These are phyloP conservation scores for Hymenoscyphus linearis DNA, from an alignment of 2,329 filamentous ascomycete species.

Conservation along the genomic window DNA sequence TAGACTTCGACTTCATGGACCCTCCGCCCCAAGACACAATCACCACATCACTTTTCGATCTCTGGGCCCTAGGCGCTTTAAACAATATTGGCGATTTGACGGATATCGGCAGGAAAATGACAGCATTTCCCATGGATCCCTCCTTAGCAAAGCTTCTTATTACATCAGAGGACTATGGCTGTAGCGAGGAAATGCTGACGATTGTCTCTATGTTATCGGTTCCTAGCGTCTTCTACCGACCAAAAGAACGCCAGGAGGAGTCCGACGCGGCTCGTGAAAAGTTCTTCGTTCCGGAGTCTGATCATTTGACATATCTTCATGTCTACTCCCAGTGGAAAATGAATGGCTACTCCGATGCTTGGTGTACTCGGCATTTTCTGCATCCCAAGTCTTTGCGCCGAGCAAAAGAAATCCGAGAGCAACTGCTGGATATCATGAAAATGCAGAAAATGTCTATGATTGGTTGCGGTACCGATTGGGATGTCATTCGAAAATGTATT, in stretches of 20 bases:
- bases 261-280: conserved; percentile 93
- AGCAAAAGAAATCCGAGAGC: conserved; percentile 90
- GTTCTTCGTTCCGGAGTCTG: conserved; percentile 96
- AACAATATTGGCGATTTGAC: conserved; percentile 94
- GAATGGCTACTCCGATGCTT: conserved; percentile 83
- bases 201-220: conserved; percentile 98
- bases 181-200: conserved; percentile 95
- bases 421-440: conserved; percentile 89
- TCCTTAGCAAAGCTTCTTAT: conserved; percentile 92
- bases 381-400: conserved; percentile 90
- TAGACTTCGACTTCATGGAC: conserved; percentile 99
- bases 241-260: conserved; percentile 94
- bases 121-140: conserved; percentile 96
- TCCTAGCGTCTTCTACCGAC: conserved; percentile 92
- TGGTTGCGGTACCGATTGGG: conserved; percentile 95
- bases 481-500: conserved; percentile 90
- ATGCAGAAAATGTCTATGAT: conserved; percentile 84
- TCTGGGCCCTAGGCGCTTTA: conserved; percentile 91
- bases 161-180: conserved; percentile 81
- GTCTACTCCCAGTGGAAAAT: conserved; percentile 94
- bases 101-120: conserved; percentile 84
- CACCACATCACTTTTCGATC: conserved; percentile 91
- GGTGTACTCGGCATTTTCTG: conserved; percentile 90
- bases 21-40: conserved; percentile 97
- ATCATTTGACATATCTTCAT: conserved; percentile 91